Evolutionary conservation across 2,329 filamentous ascomycete species (phyloP).

Genomic region (Blastomyces percursus): DNA sequence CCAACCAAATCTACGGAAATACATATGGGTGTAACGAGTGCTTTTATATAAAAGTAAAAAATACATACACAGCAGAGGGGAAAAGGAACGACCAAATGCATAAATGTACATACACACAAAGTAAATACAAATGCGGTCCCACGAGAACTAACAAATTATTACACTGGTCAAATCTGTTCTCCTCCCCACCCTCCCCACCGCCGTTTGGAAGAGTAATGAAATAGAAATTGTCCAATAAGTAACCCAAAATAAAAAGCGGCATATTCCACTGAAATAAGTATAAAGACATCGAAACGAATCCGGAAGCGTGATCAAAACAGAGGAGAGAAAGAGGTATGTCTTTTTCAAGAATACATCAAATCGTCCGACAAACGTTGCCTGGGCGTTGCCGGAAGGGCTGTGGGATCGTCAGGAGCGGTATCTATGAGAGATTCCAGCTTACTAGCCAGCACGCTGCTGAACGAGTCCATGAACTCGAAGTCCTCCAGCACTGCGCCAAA

Average conservation of each 20-base stretch:
- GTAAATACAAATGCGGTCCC: neutral
- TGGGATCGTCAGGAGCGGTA: neutral
- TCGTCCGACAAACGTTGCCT: neutral
- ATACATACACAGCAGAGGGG: neutral
- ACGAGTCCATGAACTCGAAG: conserved; percentile 57
- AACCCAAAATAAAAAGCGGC: neutral
- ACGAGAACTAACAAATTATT: neutral
- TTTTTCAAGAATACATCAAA: conserved; percentile 13
- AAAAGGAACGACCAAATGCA: neutral
- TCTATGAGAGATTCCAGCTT: conserved; percentile 28
- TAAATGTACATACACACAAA: neutral
- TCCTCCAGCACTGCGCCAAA: conserved; percentile 61
- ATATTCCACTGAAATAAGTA: neutral
- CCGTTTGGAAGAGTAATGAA: neutral
- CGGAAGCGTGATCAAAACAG: neutral
- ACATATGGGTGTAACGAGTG: neutral
- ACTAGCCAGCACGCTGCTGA: conserved; percentile 57
- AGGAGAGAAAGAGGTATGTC: neutral
- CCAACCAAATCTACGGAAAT: neutral
- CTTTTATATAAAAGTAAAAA: neutral
- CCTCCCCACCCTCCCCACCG: too few relatives aligned
- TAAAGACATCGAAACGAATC: neutral
- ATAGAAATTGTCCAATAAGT: neutral
- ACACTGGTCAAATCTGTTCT: too few relatives aligned
- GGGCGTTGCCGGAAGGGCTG: neutral